Evolutionary conservation across 169 alveolate genomes (phyloP).

Genomic region (Cryptosporidium sp.): DNA sequence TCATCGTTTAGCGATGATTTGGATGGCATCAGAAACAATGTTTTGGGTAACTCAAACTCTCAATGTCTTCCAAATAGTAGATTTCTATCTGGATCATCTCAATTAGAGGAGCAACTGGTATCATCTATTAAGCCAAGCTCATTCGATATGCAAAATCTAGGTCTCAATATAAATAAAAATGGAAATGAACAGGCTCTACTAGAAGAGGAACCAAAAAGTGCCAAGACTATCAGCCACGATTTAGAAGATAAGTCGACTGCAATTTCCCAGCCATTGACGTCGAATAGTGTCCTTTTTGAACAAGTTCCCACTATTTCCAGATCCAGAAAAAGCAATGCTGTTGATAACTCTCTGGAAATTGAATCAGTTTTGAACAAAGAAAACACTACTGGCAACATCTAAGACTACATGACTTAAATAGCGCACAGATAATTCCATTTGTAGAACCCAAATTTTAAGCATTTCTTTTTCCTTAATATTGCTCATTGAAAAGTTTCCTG

Average conservation of each 20-base stretch:
- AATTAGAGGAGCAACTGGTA: conserved; percentile 48
- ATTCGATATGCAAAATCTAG: conserved; percentile 13
- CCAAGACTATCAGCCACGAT: conserved; percentile 12
- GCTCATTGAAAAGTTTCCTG: not conserved
- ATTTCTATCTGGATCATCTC: conserved; percentile 32
- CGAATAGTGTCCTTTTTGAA: not conserved
- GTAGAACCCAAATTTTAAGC: not conserved
- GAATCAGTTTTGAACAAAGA: conserved; percentile 17
- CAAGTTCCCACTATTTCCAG: not conserved
- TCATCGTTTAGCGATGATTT: conserved; percentile 35
- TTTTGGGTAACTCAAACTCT: not conserved
- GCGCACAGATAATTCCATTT: not conserved
- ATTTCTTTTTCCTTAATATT: not conserved
- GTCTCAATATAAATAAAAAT: not conserved
- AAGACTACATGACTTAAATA: not conserved
- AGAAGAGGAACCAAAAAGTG: conserved; percentile 30
- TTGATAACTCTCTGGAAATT: not conserved
- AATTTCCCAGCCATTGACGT: not conserved
- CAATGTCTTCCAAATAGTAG: conserved; percentile 15
- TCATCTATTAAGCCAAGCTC: conserved; percentile 32
- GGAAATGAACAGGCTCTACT: not conserved
- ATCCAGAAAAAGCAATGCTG: not conserved
- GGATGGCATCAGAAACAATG: conserved; percentile 9
- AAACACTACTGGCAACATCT: not conserved
- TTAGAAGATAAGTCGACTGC: not conserved